A percentile compares a stretch with the other conserved stretches of the same genome.
These are phyloP conservation scores for Bombardia bombarda DNA, from an alignment of 495 filamentous ascomycete genomes.

Conservation along the genomic window DNA sequence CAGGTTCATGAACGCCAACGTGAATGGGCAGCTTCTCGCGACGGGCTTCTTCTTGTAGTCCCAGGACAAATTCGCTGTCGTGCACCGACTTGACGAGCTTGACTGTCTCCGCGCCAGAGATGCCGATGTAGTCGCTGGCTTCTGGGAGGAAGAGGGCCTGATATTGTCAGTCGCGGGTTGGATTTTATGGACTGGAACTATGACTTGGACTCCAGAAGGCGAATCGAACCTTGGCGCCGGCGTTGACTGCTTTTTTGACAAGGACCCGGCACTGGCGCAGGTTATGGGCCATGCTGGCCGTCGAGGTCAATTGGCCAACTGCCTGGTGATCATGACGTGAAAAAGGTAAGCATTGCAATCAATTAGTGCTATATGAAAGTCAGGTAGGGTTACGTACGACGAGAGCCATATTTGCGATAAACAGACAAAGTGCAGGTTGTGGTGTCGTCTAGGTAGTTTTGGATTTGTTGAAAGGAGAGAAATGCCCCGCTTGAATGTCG, in stretches of 20 bases:
- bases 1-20: slow-evolving; percentile 66
- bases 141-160: slow-evolving; percentile 88
- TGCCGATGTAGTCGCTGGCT: slow-evolving; percentile 80
- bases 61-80: slow-evolving; percentile 56
- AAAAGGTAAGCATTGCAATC: no score
- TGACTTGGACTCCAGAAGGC: no score
- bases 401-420: no score
- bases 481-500: no score
- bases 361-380: no score
- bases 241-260: slow-evolving; percentile 61
- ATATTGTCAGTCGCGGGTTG: no score
- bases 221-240: slow-evolving; percentile 71
- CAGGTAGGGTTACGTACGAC: no score
- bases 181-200: no score
- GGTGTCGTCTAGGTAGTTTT: no score
- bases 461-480: no score
- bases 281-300: slow-evolving; percentile 69
- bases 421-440: no score
- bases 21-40: slow-evolving; percentile 60
- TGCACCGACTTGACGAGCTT: slow-evolving; percentile 51
- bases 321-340: slow-evolving; percentile 52
- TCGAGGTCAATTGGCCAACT: slow-evolving; percentile 82
- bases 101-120: slow-evolving; percentile 55
- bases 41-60: slow-evolving; percentile 59
- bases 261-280: slow-evolving; percentile 65